Evolutionary conservation across 768 basidiomycete genomes (phyloP).

Genomic region (Mycena alexandri): DNA sequence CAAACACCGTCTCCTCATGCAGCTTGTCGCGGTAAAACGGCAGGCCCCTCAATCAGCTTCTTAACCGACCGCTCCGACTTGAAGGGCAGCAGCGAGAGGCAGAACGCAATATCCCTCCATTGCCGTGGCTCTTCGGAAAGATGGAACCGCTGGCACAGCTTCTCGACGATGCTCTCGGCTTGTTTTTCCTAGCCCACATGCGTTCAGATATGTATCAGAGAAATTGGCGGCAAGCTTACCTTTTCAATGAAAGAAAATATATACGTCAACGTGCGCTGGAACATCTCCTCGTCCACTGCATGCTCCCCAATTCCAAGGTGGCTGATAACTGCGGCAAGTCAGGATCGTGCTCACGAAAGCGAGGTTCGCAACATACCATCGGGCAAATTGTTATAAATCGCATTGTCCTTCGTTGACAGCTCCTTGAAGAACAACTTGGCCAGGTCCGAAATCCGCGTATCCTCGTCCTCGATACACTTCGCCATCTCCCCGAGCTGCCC

Average conservation of each 20-base stretch:
- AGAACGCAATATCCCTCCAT: slow-evolving; percentile 98
- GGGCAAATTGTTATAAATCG: slow-evolving; percentile 98
- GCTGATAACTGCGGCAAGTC: slow-evolving; percentile 79
- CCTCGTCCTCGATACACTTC: slow-evolving; percentile 96
- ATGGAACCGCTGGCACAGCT: slow-evolving; percentile 96
- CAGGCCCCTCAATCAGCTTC: slow-evolving; percentile 93
- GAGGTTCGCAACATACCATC: slow-evolving; percentile 70
- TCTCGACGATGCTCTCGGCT: slow-evolving; percentile 97
- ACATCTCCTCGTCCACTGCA: slow-evolving; percentile 91
- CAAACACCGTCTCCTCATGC: slow-evolving; percentile 86
- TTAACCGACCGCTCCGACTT: slow-evolving; percentile 97
- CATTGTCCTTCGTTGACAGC: slow-evolving; percentile 96
- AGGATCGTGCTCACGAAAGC: not conserved
- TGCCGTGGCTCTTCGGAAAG: slow-evolving; percentile 90
- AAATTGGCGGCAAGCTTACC: slow-evolving; percentile 54
- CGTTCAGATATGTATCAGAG: not conserved
- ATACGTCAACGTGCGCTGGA: slow-evolving; percentile 93
- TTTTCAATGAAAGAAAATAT: slow-evolving; percentile 99
- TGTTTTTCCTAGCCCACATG: slow-evolving; percentile 87
- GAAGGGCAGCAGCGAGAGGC: slow-evolving; percentile 94
- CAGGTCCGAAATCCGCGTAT: slow-evolving; percentile 88
- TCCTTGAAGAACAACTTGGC: slow-evolving; percentile 99
- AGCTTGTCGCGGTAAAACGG: slow-evolving; percentile 97
- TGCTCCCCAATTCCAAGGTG: slow-evolving; percentile 92
- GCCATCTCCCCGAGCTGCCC: slow-evolving; percentile 99